Evolutionary conservation across 2,329 filamentous ascomycete species (phyloP).

Genomic region (Botrytis deweyae): DNA sequence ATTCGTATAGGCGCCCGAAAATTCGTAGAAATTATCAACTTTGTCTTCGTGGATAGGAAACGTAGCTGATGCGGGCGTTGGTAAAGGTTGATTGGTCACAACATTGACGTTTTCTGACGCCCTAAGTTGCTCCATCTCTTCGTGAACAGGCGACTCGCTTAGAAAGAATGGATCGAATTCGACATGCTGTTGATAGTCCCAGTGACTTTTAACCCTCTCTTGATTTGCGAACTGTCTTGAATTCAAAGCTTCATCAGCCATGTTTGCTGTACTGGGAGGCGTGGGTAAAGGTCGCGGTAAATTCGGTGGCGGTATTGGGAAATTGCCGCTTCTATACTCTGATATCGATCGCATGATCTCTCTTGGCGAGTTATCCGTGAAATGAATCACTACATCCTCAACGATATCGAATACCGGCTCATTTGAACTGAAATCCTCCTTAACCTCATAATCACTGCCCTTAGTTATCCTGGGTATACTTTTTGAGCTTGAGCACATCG

Average conservation of each 20-base stretch:
- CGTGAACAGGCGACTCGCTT: slow-evolving; percentile 19
- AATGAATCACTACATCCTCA: slow-evolving; percentile 58
- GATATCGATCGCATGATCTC: slow-evolving; percentile 45
- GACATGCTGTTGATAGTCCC: slow-evolving; percentile 15
- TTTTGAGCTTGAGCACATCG: background rate
- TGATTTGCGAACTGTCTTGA: background rate
- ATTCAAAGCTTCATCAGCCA: background rate
- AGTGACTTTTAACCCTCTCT: background rate
- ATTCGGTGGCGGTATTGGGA: slow-evolving; percentile 35
- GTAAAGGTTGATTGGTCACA: slow-evolving; percentile 18
- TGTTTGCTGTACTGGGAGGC: slow-evolving; percentile 6
- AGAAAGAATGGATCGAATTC: slow-evolving; percentile 25
- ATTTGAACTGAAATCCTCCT: slow-evolving; percentile 24
- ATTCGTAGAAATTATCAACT: slow-evolving; percentile 29
- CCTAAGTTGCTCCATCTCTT: background rate
- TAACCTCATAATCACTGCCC: slow-evolving; percentile 38
- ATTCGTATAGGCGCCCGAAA: slow-evolving; percentile 27
- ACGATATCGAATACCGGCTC: slow-evolving; percentile 50
- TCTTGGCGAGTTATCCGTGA: slow-evolving; percentile 51
- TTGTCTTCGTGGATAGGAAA: background rate
- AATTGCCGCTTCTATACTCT: slow-evolving; percentile 44
- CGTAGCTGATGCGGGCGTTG: background rate
- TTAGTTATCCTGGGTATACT: background rate
- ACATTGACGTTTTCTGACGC: background rate
- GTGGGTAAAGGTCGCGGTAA: slow-evolving; percentile 16